Percentiles rank a stretch among this genome's conserved stretches.
Evolutionary conservation across 768 basidiomycete genomes (phyloP).

Genomic region (Coprinopsis cinerea): DNA sequence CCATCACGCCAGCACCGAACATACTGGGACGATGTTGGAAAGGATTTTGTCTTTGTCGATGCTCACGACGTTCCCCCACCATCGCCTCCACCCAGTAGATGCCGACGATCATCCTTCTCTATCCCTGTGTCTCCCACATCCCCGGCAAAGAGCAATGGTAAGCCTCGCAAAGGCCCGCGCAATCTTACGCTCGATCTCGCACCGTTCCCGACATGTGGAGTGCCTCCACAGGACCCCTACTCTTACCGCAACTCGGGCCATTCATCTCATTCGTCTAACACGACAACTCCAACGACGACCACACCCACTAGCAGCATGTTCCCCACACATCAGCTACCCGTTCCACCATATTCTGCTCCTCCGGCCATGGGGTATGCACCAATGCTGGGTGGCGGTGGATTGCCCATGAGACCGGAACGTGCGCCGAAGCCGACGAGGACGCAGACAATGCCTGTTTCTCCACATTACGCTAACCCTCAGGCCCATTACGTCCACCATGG

Average conservation of each 20-base stretch:
- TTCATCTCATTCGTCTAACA: conserved; percentile 3
- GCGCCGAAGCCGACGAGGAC: neutral
- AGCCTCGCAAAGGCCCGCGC: neutral
- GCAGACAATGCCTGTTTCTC: neutral
- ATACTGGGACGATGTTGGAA: neutral
- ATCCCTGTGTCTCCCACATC: neutral
- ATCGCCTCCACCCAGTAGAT: neutral
- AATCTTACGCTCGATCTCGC: neutral
- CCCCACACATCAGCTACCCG: neutral
- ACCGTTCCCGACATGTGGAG: neutral
- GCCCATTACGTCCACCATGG: neutral
- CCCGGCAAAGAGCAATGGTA: too few relatives aligned
- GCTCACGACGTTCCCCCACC: neutral
- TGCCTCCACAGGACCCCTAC: neutral
- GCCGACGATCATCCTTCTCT: neutral
- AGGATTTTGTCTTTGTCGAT: neutral
- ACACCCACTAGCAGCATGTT: neutral
- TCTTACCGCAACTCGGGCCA: conserved; percentile 4
- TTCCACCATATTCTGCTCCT: conserved; percentile 1
- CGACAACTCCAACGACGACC: neutral
- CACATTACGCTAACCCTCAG: neutral
- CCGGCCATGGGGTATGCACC: neutral
- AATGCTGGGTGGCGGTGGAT: neutral
- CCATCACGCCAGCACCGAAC: neutral
- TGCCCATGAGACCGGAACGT: neutral